Base-by-base conservation (phyloP, 306 rosid species). In the Pueraria montana region DNA sequence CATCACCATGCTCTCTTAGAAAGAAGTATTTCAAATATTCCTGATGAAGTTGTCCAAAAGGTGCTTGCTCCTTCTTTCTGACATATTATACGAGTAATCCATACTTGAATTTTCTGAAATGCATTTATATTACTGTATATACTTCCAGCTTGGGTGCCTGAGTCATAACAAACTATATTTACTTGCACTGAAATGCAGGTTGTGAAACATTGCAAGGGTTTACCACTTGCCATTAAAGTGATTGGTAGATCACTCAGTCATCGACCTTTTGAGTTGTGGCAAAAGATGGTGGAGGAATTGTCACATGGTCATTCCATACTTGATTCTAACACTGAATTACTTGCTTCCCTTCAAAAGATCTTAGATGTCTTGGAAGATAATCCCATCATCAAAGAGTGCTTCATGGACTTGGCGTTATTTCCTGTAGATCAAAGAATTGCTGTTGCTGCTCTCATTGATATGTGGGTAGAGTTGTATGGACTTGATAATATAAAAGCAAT, bases 341-440 rank as follows among this genome's bases (percentile, higher is more conserved):
- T 89, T 36, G 8, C 27, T 5, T 24, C 78, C 82, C 92, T 90
- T 24, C 55, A 87, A 84, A 87, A 82, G 59, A 79, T 88, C 77
- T 49, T 90, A 11, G 89, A 89, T 48, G 83, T 87, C 16, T 85
- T 84, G 72, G 89, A 86, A 50, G 84, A 82, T 38, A 38, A 80
- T 71, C 50, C 66, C 14, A 27, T 82, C 53, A 56, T 66, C 65
- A 90, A 84, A 84, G 90, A 94, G 61, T 87, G 96, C 79, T 94
- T 94, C 90, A 66, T 86, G 84, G 98, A 94, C 87, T 83, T 94
- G 8, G 90, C 89, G 14, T 86, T 89, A 50, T 92, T 94, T 66
- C 96, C 92, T 0, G 94, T 87, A 85, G 88, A 91, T 79, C 90
- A 73, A 68, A 89, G 86, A 71, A 86, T 92, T 23, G 85, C 87